A percentile compares a stretch with the other conserved stretches of the same genome.
Evolutionary conservation across 371 early-diverging fungal species (phyloP).

Genomic region (Mucor circinelloides): DNA sequence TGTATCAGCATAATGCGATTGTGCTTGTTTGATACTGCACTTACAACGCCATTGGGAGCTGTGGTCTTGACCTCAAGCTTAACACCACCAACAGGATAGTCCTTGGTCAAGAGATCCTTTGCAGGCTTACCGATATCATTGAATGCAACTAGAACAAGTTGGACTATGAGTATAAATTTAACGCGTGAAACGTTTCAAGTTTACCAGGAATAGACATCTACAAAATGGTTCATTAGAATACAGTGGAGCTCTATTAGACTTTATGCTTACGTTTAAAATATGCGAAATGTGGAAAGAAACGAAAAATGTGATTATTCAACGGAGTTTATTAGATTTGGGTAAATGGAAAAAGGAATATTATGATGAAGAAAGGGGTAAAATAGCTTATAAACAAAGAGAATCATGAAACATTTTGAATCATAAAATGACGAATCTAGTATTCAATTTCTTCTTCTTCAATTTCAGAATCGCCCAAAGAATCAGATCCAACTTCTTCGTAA

Average conservation of each 20-base stretch:
- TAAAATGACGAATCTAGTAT: slow-evolving; percentile 17
- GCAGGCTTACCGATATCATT: slow-evolving; percentile 93
- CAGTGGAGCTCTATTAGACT: not conserved
- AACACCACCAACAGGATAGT: slow-evolving; percentile 90
- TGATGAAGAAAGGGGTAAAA: not conserved
- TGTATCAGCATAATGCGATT: not conserved
- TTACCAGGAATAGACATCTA: slow-evolving; percentile 34
- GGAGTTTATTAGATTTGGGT: not conserved
- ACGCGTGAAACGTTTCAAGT: not conserved
- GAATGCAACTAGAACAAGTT: slow-evolving; percentile 60
- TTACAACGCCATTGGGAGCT: slow-evolving; percentile 92
- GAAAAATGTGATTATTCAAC: not conserved
- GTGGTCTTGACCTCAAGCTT: slow-evolving; percentile 97
- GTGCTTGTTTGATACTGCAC: slow-evolving; percentile 25
- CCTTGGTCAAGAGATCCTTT: slow-evolving; percentile 95
- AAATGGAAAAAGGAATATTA: not conserved
- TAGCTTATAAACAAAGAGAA: not conserved
- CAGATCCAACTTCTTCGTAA: slow-evolving; percentile 96
- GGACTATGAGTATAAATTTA: not conserved
- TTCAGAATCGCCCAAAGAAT: slow-evolving; percentile 62
- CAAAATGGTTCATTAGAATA: not conserved
- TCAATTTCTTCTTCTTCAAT: slow-evolving; percentile 62
- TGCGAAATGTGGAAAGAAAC: not conserved
- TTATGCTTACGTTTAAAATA: not conserved
- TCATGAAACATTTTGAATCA: not conserved